Conservation (phyloP, 805 yeast species). For the Ogataea haglerorum region DNA sequence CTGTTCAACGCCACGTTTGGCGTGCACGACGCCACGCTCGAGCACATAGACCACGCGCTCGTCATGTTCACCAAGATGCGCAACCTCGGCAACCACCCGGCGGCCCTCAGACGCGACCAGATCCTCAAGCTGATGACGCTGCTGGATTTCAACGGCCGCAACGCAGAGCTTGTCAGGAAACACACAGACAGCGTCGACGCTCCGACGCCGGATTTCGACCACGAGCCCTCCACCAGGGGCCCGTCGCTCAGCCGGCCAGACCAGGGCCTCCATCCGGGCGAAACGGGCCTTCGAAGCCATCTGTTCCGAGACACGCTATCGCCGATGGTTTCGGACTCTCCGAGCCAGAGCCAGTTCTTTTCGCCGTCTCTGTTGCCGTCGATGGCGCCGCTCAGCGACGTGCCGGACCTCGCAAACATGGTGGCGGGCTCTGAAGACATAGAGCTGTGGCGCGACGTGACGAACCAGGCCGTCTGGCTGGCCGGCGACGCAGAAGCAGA, state of each 20-base stretch:
- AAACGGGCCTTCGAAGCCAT: neutral
- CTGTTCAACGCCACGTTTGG: conserved; percentile 79
- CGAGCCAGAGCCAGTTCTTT: conserved; percentile 14
- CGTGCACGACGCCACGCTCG: conserved; percentile 69
- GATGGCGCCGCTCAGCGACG: conserved; percentile 34
- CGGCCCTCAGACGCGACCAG: conserved; percentile 71
- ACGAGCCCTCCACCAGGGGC: conserved; percentile 8
- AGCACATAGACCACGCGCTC: conserved; percentile 70
- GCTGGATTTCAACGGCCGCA: conserved; percentile 64
- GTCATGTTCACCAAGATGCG: conserved; percentile 70
- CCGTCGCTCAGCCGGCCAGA: too few species aligned
- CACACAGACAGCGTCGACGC: conserved; percentile 48
- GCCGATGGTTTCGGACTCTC: neutral
- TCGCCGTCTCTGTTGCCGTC: conserved; percentile 31
- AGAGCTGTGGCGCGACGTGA: conserved; percentile 73
- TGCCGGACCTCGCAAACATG: conserved; percentile 34
- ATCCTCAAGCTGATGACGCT: conserved; percentile 60
- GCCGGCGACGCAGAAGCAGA: conserved; percentile 42
- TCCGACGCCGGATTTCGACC: conserved; percentile 24
- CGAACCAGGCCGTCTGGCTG: conserved; percentile 76
- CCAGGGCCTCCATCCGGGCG: neutral
- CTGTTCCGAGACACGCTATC: conserved; percentile 1
- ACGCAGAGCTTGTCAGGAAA: conserved; percentile 52
- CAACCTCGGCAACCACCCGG: conserved; percentile 75
- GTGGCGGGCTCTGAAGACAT: conserved; percentile 39